phyloP scores from a whole-genome alignment of 257 asterid species.

The Solanum pimpinellifolium region DNA sequence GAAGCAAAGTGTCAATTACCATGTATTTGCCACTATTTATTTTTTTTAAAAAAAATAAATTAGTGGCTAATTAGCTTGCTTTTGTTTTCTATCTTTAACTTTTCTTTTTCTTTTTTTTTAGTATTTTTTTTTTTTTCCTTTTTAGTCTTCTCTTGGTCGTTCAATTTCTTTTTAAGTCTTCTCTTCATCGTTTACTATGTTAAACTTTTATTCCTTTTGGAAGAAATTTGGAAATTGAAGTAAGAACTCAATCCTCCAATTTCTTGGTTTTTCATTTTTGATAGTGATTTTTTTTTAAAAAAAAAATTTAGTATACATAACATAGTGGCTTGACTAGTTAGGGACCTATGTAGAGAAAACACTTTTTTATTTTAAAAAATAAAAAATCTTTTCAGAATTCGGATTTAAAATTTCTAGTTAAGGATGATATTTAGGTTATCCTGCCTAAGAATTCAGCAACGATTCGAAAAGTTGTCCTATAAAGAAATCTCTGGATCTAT shows the following conservation, averaged over 20 bases:
- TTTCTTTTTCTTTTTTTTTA: background rate
- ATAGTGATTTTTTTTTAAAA: rapidly evolving
- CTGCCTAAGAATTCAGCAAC: rapidly evolving
- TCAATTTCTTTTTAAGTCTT: background rate
- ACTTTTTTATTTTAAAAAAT: background rate
- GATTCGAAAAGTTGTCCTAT: background rate
- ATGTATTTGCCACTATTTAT: background rate
- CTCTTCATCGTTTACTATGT: background rate
- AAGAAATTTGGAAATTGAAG: background rate
- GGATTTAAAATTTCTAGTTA: background rate
- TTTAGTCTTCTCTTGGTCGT: background rate
- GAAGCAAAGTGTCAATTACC: background rate
- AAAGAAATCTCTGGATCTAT: too few relatives aligned
- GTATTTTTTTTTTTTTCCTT: background rate
- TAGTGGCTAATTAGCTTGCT: background rate
- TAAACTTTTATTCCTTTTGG: background rate
- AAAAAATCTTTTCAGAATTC: too few relatives aligned
- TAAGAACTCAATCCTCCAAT: background rate
- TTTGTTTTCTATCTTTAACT: background rate
- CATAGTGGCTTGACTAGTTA: background rate
- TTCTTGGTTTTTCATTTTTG: background rate
- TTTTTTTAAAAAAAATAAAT: background rate
- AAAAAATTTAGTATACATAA: background rate
- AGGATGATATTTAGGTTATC: background rate
- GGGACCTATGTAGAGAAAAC: background rate